These are phyloP conservation scores for Parathielavia hyrcaniae DNA, from an alignment of 495 filamentous ascomycete species.

Conservation along the genomic window DNA sequence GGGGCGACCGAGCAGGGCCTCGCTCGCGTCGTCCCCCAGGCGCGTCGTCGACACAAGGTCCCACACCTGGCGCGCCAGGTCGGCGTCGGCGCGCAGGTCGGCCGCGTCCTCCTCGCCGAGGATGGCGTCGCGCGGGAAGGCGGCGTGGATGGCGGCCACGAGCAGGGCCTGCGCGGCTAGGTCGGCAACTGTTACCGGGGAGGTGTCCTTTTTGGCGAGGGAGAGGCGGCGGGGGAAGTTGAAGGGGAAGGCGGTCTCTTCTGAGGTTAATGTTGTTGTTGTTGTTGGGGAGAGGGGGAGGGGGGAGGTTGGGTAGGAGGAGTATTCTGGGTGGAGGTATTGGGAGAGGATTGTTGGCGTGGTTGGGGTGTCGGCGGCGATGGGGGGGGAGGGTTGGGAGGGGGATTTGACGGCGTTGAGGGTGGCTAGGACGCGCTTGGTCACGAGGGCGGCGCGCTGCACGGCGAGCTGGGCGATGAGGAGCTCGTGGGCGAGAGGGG, in stretches of 20 bases:
- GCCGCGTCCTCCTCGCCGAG: slow-evolving; percentile 51
- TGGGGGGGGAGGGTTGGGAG: neutral
- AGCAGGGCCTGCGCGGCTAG: slow-evolving; percentile 53
- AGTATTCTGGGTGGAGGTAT: neutral
- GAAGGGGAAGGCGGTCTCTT: neutral
- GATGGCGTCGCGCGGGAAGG: slow-evolving; percentile 47
- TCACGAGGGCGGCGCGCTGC: slow-evolving; percentile 49
- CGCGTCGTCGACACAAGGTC: slow-evolving; percentile 39
- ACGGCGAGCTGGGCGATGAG: slow-evolving; percentile 48
- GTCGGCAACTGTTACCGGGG: slow-evolving; percentile 53
- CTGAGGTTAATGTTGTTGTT: neutral
- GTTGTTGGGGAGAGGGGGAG: neutral
- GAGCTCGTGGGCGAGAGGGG: slow-evolving; percentile 43
- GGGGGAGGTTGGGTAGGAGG: neutral
- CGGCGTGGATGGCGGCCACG: slow-evolving; percentile 46
- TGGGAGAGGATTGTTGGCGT: neutral
- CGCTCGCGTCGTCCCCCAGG: slow-evolving; percentile 36
- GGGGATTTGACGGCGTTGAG: slow-evolving; percentile 29
- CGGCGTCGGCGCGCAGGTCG: slow-evolving; percentile 40
- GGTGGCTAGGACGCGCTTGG: slow-evolving; percentile 44
- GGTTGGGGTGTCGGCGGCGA: slow-evolving; percentile 40
- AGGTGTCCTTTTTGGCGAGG: slow-evolving; percentile 47
- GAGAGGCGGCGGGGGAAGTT: slow-evolving; percentile 10
- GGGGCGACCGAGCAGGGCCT: slow-evolving; percentile 38
- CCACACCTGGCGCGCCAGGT: slow-evolving; percentile 45